A percentile compares a stretch with the other conserved stretches of the same genome.
Evolutionary conservation across 1,284 basidiomycete genomes (phyloP).

Genomic region (Ustilago trichophora): DNA sequence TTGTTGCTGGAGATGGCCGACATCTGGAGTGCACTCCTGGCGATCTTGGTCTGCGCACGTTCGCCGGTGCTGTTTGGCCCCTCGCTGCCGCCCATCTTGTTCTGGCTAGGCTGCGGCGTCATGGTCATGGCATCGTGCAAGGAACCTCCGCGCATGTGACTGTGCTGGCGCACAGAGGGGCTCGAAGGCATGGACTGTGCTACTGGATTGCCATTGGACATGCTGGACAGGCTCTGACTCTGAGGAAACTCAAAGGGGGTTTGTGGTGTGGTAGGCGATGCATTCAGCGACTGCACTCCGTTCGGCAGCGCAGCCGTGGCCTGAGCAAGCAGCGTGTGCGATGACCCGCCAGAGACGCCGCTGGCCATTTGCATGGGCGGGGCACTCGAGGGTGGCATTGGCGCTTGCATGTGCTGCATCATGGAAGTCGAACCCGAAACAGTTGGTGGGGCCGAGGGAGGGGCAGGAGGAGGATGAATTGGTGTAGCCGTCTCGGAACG

Average conservation of each 20-base stretch:
- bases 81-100: constrained; percentile 3
- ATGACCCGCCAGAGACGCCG: background rate
- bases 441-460: constrained; percentile 37
- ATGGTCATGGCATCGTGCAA: constrained; percentile 49
- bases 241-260: constrained; percentile 48
- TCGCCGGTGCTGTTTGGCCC: constrained; percentile 4
- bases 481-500: constrained; percentile 41
- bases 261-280: constrained; percentile 44
- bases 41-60: constrained; percentile 20
- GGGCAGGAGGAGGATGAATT: constrained; percentile 28
- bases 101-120: constrained; percentile 23
- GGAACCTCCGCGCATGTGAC: constrained; percentile 35
- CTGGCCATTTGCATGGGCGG: constrained; percentile 12
- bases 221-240: constrained; percentile 8
- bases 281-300: constrained; percentile 34
- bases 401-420: constrained; percentile 19
- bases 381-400: constrained; percentile 22
- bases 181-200: constrained; percentile 43
- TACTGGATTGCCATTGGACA: constrained; percentile 4
- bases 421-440: constrained; percentile 2
- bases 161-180: constrained; percentile 30
- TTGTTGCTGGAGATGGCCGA: constrained; percentile 32
- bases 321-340: constrained; percentile 16
- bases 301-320: constrained; percentile 19
- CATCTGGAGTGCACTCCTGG: constrained; percentile 44